phyloP scores from a whole-genome alignment of 257 asterid species.

The Primulina tabacum region DNA sequence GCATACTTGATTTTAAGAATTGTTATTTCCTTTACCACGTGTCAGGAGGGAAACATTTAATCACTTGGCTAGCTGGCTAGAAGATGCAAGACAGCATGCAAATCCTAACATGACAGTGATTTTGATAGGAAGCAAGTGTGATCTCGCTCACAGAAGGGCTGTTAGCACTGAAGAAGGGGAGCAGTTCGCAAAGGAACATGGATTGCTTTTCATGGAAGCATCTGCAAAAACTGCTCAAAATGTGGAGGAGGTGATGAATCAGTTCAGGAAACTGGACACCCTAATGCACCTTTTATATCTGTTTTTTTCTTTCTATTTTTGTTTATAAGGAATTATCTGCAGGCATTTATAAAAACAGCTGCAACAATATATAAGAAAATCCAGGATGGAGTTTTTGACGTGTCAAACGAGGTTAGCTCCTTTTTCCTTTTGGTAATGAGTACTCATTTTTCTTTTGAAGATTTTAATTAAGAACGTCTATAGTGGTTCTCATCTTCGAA shows the following conservation, averaged over 20 bases:
- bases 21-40: slow-evolving; percentile 15
- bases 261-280: slow-evolving; percentile 9
- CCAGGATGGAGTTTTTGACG: slow-evolving; percentile 92
- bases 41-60: slow-evolving; percentile 67
- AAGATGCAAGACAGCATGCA: slow-evolving; percentile 67
- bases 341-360: slow-evolving; percentile 89
- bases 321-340: slow-evolving; percentile 30
- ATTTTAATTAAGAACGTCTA: neutral
- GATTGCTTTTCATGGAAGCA: slow-evolving; percentile 67
- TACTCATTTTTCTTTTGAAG: slow-evolving; percentile 1
- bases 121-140: slow-evolving; percentile 62
- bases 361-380: slow-evolving; percentile 86
- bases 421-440: neutral
- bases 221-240: slow-evolving; percentile 69
- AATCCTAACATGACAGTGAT: slow-evolving; percentile 57
- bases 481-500: neutral
- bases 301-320: neutral
- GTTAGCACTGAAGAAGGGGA: slow-evolving; percentile 67
- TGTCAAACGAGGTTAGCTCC: slow-evolving; percentile 79
- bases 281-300: neutral
- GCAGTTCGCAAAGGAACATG: slow-evolving; percentile 61
- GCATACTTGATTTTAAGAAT: neutral
- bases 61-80: slow-evolving; percentile 65
- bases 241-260: slow-evolving; percentile 54
- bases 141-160: slow-evolving; percentile 66